Evolutionary conservation across 805 yeast species (phyloP).

Genomic region (Alloascoidea africana): DNA sequence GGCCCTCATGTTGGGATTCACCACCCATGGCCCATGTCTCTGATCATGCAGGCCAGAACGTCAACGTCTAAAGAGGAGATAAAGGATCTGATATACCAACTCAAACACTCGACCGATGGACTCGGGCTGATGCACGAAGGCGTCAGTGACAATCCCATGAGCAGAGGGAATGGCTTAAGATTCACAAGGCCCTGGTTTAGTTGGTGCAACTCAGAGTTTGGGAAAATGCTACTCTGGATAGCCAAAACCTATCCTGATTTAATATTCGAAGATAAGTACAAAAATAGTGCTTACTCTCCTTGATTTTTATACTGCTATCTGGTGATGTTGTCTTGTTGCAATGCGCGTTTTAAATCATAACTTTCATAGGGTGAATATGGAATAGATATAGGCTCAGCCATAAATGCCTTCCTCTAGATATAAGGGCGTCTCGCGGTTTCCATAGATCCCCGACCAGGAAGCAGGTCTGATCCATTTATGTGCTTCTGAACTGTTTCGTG

Average conservation of each 20-base stretch:
- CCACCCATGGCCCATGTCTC: slow-evolving; percentile 86
- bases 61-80: slow-evolving; percentile 62
- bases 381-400: too few relatives aligned
- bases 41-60: slow-evolving; percentile 63
- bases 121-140: slow-evolving; percentile 80
- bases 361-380: too few relatives aligned
- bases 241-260: slow-evolving; percentile 62
- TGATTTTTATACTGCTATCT: too few relatives aligned
- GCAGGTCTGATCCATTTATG: too few relatives aligned
- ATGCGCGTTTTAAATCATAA: background rate
- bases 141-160: slow-evolving; percentile 24
- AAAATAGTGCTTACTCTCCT: background rate
- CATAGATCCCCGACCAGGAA: too few relatives aligned
- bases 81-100: slow-evolving; percentile 24
- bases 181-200: slow-evolving; percentile 86
- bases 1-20: slow-evolving; percentile 81
- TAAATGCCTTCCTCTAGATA: too few relatives aligned
- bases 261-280: slow-evolving; percentile 33
- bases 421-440: too few relatives aligned
- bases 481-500: too few relatives aligned
- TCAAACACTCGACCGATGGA: slow-evolving; percentile 51
- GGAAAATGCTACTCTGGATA: slow-evolving; percentile 66
- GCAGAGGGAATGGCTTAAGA: slow-evolving; percentile 19
- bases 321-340: slow-evolving; percentile 14
- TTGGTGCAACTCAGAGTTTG: slow-evolving; percentile 90